Evolutionary conservation across 2,329 filamentous ascomycete species (phyloP).

Genomic region (Cercospora nicotianae): DNA sequence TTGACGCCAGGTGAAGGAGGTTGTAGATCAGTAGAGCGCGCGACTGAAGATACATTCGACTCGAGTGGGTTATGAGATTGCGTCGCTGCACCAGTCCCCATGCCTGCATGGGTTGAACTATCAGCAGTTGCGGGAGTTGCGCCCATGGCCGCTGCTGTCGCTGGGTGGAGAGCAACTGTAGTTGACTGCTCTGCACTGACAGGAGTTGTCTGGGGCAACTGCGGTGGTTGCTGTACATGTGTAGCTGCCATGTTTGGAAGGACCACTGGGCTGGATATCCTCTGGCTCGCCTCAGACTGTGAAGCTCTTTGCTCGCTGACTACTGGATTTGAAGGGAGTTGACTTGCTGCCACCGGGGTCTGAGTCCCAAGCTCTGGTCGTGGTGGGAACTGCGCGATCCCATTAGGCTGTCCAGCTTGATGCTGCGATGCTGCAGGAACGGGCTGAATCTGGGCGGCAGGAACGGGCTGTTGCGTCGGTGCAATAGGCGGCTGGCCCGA

Average conservation of each 20-base stretch:
- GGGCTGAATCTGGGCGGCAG: neutral
- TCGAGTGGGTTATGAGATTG: neutral
- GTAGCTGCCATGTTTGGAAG: neutral
- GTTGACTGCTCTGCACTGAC: neutral
- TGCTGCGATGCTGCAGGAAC: neutral
- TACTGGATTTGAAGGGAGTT: neutral
- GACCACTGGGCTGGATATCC: neutral
- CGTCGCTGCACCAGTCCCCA: neutral
- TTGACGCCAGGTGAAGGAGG: constrained; percentile 15
- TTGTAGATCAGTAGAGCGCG: neutral
- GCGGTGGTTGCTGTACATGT: neutral
- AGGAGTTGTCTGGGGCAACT: neutral
- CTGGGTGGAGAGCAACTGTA: neutral
- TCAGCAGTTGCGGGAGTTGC: neutral
- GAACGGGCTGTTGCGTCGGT: neutral
- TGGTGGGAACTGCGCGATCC: neutral
- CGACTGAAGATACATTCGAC: neutral
- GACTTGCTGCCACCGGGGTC: neutral
- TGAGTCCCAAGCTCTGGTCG: neutral
- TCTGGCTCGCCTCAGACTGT: neutral
- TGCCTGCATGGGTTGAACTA: neutral
- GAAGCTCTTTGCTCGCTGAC: neutral
- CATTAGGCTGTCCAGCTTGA: neutral
- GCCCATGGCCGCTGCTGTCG: neutral
- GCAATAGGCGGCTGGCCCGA: neutral